These are phyloP conservation scores for Aureobasidium namibiae DNA, from an alignment of 2,329 filamentous ascomycete species.

Conservation along the genomic window DNA sequence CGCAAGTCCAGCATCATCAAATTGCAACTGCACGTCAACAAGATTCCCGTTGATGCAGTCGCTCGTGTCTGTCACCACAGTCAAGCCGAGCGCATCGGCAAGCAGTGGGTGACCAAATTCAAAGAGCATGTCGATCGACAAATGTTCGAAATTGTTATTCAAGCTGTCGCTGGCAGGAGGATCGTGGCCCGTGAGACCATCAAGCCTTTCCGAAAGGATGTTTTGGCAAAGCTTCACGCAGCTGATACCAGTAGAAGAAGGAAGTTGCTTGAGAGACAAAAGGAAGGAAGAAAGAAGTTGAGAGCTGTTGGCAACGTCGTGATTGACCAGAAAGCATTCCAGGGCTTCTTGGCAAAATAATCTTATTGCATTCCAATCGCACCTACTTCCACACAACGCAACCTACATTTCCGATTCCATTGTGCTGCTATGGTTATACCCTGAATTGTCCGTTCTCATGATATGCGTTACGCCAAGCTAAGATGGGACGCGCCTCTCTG, in stretches of 20 bases:
- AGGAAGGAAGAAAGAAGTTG: constrained; percentile 84
- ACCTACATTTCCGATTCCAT: not conserved
- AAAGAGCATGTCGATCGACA: constrained; percentile 94
- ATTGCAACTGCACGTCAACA: constrained; percentile 88
- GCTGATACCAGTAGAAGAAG: constrained; percentile 73
- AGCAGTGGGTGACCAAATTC: constrained; percentile 89
- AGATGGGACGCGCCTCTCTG: not conserved
- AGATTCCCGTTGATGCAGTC: constrained; percentile 85
- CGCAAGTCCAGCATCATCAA: constrained; percentile 73
- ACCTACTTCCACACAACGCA: not conserved
- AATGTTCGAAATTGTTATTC: constrained; percentile 95
- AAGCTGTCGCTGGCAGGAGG: constrained; percentile 65
- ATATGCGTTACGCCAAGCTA: not conserved
- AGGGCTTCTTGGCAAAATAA: constrained; percentile 80
- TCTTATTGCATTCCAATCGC: too few relatives aligned
- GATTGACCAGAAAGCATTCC: constrained; percentile 95
- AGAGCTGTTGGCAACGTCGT: constrained; percentile 77
- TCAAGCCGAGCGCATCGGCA: constrained; percentile 71
- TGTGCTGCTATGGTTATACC: not conserved
- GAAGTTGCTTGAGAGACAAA: constrained; percentile 93
- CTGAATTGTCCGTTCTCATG: not conserved
- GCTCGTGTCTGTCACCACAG: constrained; percentile 79
- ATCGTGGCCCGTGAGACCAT: constrained; percentile 89
- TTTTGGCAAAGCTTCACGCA: constrained; percentile 85
- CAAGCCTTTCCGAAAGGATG: constrained; percentile 94